Conservation (phyloP, 352 stramenopile species). For the Globisporangium paddicum region DNA sequence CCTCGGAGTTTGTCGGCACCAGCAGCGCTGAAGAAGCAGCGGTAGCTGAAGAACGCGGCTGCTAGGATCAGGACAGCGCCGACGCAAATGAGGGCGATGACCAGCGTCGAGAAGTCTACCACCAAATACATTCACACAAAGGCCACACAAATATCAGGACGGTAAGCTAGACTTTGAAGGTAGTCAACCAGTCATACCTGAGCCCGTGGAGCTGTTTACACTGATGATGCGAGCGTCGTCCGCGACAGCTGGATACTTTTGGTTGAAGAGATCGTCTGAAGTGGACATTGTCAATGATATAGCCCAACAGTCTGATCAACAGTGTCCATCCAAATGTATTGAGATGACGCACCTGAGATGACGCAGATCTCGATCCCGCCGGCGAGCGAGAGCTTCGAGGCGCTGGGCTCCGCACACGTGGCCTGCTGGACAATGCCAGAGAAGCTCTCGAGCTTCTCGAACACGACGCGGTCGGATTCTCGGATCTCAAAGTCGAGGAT, state of each 20-base stretch:
- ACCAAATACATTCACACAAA: neutral
- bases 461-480: constrained; percentile 7
- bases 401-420: neutral
- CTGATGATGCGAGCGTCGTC: neutral
- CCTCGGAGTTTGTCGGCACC: constrained; percentile 5
- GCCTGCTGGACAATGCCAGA: neutral
- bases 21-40: neutral
- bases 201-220: neutral
- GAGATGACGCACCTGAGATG: neutral
- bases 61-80: neutral
- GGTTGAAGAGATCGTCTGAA: constrained; percentile 1
- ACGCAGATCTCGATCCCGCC: constrained; percentile 4
- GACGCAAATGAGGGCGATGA: constrained; percentile 4
- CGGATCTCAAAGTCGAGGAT: constrained; percentile 14
- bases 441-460: neutral
- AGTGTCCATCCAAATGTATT: neutral
- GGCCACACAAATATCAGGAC: neutral
- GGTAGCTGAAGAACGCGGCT: neutral
- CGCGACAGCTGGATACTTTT: neutral
- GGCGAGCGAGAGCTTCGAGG: neutral
- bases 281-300: too few relatives aligned
- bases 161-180: neutral
- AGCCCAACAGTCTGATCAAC: too few relatives aligned
- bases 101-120: neutral
- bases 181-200: neutral